Evolutionary conservation across 768 basidiomycete genomes (phyloP).

Genomic region (Trametes meyenii): DNA sequence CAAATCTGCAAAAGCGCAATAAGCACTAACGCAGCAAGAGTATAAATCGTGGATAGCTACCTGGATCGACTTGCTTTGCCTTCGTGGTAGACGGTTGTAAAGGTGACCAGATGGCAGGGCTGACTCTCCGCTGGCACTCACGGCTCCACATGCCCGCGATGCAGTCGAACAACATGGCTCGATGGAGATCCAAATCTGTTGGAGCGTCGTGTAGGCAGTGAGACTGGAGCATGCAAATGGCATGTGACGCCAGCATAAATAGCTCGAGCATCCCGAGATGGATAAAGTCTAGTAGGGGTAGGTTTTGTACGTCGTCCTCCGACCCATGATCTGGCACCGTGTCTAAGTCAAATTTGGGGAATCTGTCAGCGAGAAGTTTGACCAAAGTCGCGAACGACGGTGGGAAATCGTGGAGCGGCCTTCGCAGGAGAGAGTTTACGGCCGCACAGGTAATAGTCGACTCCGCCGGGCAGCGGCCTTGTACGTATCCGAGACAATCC

Average conservation of each 20-base stretch:
- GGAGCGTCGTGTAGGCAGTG: neutral
- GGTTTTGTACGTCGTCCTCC: neutral
- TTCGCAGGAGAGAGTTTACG: neutral
- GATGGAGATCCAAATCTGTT: neutral
- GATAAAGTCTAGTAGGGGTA: neutral
- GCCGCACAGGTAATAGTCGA: neutral
- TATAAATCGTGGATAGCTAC: neutral
- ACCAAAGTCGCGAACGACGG: neutral
- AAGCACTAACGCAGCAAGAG: neutral
- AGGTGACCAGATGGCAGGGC: slow-evolving; percentile 1
- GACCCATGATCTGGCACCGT: neutral
- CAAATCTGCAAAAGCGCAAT: neutral
- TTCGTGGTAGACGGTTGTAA: neutral
- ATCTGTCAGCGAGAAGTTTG: neutral
- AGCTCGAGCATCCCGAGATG: neutral
- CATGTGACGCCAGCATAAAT: neutral
- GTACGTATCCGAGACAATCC: neutral
- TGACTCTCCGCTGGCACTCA: neutral
- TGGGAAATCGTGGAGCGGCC: neutral
- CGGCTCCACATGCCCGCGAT: neutral
- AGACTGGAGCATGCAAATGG: neutral
- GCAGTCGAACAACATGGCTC: slow-evolving; percentile 9
- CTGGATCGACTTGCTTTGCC: neutral
- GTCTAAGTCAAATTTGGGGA: neutral
- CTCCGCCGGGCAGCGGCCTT: neutral